Conservation (phyloP, 1,284 basidiomycete species). For the Baeospora myosura region DNA sequence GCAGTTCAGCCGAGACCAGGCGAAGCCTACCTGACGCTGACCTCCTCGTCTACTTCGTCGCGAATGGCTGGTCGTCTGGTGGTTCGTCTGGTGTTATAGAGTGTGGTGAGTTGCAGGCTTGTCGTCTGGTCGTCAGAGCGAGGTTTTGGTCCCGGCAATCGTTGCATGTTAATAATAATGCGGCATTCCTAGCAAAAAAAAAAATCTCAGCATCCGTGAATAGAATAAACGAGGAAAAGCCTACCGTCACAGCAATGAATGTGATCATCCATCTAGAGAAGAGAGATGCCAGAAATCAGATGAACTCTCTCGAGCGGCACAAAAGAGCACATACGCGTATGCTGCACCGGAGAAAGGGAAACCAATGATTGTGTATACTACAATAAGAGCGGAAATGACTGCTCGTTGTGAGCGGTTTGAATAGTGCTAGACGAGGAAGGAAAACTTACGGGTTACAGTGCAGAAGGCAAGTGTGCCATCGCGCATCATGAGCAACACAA, state of each 20-base stretch:
- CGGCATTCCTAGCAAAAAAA: slow-evolving; percentile 19
- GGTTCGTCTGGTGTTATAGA: too few species aligned
- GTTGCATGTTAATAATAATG: slow-evolving; percentile 24
- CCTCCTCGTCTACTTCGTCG: too few species aligned
- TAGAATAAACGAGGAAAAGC: not conserved
- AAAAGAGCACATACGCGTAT: slow-evolving; percentile 17
- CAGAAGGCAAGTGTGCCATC: slow-evolving; percentile 15
- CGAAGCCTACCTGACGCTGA: too few species aligned
- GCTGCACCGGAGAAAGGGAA: slow-evolving; percentile 16
- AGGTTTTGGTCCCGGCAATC: slow-evolving; percentile 10
- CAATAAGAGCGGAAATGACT: slow-evolving; percentile 19
- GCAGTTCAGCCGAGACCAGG: too few species aligned
- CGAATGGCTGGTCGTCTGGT: too few species aligned
- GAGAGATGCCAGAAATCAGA: not conserved
- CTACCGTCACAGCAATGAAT: slow-evolving; percentile 18
- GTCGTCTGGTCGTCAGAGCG: too few species aligned
- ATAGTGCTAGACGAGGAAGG: not conserved
- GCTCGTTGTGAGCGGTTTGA: not conserved
- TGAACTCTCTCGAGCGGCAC: not conserved
- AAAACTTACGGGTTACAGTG: slow-evolving; percentile 10
- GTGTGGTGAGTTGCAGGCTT: too few species aligned
- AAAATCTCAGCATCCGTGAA: not conserved
- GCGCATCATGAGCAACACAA: slow-evolving; percentile 11
- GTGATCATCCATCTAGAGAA: slow-evolving; percentile 7
- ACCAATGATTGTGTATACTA: slow-evolving; percentile 16